Percentiles rank a stretch among this genome's conserved stretches.
phyloP scores from a whole-genome alignment of 2,329 filamentous ascomycete species.

The Trichophyton equinum region DNA sequence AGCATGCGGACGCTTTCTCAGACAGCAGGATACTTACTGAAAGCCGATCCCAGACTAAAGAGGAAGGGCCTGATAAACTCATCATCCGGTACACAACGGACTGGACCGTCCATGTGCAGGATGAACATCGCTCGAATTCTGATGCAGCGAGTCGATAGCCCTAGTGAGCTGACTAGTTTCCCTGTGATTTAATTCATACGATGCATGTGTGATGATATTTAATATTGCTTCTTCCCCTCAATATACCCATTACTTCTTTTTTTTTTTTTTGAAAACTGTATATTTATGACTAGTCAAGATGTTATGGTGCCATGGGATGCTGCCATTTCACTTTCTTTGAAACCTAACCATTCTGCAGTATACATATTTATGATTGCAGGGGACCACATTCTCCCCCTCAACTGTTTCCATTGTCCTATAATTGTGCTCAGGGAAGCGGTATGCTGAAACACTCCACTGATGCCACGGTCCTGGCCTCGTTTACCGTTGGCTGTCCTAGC shows the following conservation, averaged over 20 bases:
- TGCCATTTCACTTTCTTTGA: neutral
- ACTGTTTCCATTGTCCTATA: neutral
- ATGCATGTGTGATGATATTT: neutral
- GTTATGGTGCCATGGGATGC: neutral
- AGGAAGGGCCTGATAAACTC: constrained; percentile 8
- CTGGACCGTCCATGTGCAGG: constrained; percentile 8
- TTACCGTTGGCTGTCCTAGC: neutral
- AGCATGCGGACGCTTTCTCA: neutral
- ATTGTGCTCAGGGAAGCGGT: neutral
- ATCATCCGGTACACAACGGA: constrained; percentile 12
- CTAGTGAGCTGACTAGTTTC: too few relatives aligned
- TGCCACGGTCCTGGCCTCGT: neutral
- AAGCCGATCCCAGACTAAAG: neutral
- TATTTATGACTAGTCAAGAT: neutral
- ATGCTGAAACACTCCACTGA: neutral
- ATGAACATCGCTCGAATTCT: neutral
- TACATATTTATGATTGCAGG: neutral
- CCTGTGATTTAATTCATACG: neutral
- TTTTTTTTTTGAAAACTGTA: neutral
- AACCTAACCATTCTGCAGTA: neutral
- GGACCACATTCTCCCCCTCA: neutral
- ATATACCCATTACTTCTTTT: neutral
- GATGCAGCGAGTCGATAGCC: neutral
- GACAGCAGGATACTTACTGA: neutral
- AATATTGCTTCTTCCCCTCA: neutral